A percentile compares a stretch with the other conserved stretches of the same genome.
These are phyloP conservation scores for Selenicereus undatus DNA, from an alignment of 148 eudicot species.

Conservation along the genomic window DNA sequence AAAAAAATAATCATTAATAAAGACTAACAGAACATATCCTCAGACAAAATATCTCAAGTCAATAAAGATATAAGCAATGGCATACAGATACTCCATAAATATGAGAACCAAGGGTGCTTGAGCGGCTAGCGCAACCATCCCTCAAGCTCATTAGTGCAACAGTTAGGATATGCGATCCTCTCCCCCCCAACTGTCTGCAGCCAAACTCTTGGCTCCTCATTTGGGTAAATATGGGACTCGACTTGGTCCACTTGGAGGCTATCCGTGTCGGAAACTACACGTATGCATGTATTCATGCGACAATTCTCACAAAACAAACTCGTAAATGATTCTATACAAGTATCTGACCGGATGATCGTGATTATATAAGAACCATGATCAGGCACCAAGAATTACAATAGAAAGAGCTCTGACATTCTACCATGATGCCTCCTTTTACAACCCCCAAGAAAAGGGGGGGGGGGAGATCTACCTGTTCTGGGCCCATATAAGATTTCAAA, in stretches of 20 bases:
- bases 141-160: not conserved
- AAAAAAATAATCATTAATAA: not conserved
- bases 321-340: not conserved
- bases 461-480: not conserved
- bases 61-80: not conserved
- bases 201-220: not conserved
- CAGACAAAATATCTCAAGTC: not conserved
- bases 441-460: no score
- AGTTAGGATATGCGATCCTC: not conserved
- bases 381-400: not conserved
- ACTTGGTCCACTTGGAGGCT: not conserved
- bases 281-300: not conserved
- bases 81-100: not conserved
- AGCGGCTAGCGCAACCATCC: not conserved
- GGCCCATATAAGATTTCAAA: not conserved
- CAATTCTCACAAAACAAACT: not conserved
- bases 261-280: not conserved
- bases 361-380: not conserved
- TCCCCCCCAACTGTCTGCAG: not conserved
- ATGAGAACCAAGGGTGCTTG: not conserved
- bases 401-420: not conserved
- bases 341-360: not conserved
- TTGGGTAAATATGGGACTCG: not conserved
- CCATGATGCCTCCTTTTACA: no score
- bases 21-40: not conserved